A percentile compares a stretch with the other conserved stretches of the same genome.
These are phyloP conservation scores for Sphaerulina populicola DNA, from an alignment of 2,329 filamentous ascomycete species.

Conservation along the genomic window DNA sequence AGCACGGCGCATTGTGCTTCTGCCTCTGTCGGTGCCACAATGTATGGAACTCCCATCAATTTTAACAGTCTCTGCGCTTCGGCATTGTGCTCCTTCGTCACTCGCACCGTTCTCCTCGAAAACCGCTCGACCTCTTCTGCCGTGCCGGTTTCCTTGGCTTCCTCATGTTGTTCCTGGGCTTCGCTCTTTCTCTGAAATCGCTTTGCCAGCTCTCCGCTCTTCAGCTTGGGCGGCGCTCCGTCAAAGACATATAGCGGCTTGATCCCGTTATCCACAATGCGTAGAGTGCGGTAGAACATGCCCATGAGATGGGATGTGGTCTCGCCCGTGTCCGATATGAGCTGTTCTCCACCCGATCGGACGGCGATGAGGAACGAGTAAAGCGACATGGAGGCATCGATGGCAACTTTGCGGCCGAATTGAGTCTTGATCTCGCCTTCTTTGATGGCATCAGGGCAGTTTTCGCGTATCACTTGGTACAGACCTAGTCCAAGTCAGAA, in stretches of 20 bases:
- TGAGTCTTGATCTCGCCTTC: constrained; percentile 98
- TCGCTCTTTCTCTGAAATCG: constrained; percentile 92
- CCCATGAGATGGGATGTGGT: constrained; percentile 98
- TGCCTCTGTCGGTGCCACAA: constrained; percentile 90
- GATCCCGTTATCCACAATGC: constrained; percentile 97
- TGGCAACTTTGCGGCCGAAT: constrained; percentile 82
- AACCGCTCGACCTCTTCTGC: constrained; percentile 98
- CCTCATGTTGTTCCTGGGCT: constrained; percentile 79
- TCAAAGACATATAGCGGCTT: constrained; percentile 98
- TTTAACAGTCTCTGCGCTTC: constrained; percentile 87
- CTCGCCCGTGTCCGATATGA: constrained; percentile 89
- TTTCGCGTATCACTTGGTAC: constrained; percentile 45
- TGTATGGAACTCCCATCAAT: constrained; percentile 92
- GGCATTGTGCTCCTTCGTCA: constrained; percentile 92
- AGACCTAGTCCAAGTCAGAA: constrained; percentile 29
- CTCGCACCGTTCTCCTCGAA: constrained; percentile 80
- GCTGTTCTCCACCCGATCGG: constrained; percentile 89
- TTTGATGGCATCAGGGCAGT: constrained; percentile 92
- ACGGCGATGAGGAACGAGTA: constrained; percentile 98
- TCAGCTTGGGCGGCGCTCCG: constrained; percentile 90
- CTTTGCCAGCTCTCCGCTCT: constrained; percentile 93
- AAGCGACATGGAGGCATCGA: constrained; percentile 75
- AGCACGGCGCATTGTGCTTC: constrained; percentile 93
- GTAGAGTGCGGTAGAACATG: constrained; percentile 97
- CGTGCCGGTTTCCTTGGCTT: constrained; percentile 94